Percentiles rank a stretch among this genome's conserved stretches.
phyloP scores from a whole-genome alignment of 2,329 filamentous ascomycete genomes.

The Biscogniauxia marginata region DNA sequence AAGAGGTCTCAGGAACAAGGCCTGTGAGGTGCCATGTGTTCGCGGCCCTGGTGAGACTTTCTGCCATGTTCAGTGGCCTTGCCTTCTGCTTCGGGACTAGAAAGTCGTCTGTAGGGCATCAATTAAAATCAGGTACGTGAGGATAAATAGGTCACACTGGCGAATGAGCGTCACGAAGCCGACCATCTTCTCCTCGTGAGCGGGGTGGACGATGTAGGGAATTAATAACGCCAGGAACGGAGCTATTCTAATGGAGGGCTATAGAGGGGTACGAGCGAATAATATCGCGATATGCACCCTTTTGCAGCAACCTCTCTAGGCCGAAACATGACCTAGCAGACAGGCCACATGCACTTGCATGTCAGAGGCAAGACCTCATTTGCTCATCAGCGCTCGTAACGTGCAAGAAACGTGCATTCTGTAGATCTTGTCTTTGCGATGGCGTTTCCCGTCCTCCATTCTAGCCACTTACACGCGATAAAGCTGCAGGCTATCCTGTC shows the following conservation, averaged over 20 bases:
- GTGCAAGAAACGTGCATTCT: slow-evolving; percentile 24
- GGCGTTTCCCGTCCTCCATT: slow-evolving; percentile 16
- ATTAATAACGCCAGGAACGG: slow-evolving; percentile 17
- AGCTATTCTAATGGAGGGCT: neutral
- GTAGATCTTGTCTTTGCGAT: slow-evolving; percentile 15
- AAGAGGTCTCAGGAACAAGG: slow-evolving; percentile 17
- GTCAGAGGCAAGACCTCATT: slow-evolving; percentile 8
- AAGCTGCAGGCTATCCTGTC: neutral
- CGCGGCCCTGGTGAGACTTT: slow-evolving; percentile 7
- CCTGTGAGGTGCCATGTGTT: slow-evolving; percentile 29
- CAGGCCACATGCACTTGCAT: slow-evolving; percentile 10
- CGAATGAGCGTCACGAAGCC: slow-evolving; percentile 16
- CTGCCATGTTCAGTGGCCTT: slow-evolving; percentile 19
- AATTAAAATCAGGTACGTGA: slow-evolving; percentile 24
- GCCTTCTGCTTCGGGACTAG: slow-evolving; percentile 2
- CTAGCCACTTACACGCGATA: slow-evolving; percentile 10
- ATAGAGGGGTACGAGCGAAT: neutral
- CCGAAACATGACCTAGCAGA: slow-evolving; percentile 8
- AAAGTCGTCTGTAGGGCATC: slow-evolving; percentile 6
- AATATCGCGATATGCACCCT: neutral
- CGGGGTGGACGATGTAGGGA: slow-evolving; percentile 15
- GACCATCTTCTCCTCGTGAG: slow-evolving; percentile 2
- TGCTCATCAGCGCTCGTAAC: slow-evolving; percentile 18
- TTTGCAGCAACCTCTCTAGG: slow-evolving; percentile 1
- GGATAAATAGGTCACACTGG: slow-evolving; percentile 12